Conservation (phyloP, 345 rosid species). For the Laguncularia racemosa region DNA sequence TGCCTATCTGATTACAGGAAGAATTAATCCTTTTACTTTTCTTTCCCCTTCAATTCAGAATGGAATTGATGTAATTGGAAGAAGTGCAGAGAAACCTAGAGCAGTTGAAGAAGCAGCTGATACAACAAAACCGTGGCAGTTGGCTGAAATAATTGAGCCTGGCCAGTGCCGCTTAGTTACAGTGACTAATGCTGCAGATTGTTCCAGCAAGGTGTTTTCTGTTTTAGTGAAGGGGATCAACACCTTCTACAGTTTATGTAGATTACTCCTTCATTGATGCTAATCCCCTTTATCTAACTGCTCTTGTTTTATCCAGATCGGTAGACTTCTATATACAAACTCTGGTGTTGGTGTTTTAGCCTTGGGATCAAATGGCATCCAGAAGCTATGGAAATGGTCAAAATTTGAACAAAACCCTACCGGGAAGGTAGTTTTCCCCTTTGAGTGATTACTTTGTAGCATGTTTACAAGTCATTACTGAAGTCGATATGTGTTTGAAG, state of each 20-base stretch:
- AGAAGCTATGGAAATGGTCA: constrained; percentile 74
- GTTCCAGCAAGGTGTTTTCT: constrained; percentile 63
- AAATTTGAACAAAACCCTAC: constrained; percentile 64
- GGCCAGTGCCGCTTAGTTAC: constrained; percentile 60
- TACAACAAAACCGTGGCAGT: constrained; percentile 68
- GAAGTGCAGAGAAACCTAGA: constrained; percentile 71
- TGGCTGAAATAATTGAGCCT: constrained; percentile 67
- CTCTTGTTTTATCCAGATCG: constrained; percentile 38
- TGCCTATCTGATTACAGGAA: no score
- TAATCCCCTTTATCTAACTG: background rate
- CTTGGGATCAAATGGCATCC: constrained; percentile 62
- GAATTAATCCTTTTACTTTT: background rate
- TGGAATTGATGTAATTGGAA: constrained; percentile 65
- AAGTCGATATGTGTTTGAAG: constrained; percentile 27
- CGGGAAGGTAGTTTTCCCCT: constrained; percentile 48
- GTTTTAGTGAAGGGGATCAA: background rate
- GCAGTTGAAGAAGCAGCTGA: constrained; percentile 46
- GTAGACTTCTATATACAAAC: constrained; percentile 78
- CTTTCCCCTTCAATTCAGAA: constrained; percentile 29
- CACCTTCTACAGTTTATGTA: background rate
- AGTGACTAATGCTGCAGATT: constrained; percentile 53
- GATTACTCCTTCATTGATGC: constrained; percentile 3
- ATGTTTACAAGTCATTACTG: background rate
- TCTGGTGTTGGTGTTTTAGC: constrained; percentile 80
- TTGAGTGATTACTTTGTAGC: background rate